Evolutionary conservation across 2,329 filamentous ascomycete genomes (phyloP), one percentile per base, ranked within the genome.

Genomic region (Diaporthe humulicola): DNA sequence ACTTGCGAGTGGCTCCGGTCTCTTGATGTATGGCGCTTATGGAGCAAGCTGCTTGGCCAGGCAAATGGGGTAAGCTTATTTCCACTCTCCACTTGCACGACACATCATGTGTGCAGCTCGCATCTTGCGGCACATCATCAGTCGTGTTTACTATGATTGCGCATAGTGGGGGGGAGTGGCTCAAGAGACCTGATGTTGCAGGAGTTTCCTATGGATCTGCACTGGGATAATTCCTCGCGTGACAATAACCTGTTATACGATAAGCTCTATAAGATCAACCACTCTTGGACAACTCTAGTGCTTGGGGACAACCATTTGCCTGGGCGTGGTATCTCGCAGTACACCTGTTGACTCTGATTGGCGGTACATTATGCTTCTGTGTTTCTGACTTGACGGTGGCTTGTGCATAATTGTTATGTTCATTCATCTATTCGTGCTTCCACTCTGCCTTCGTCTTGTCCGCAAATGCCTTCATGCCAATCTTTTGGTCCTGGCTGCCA

Each of bases 401-500:
- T 25, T n/a, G 22, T 40, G 17, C 6, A 28, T 36, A 17, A 25
- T 12, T 30, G 45, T 70, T 33, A 57, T 28, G 10, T 14, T 28
- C 5, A n/a, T 70, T 33, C 30, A 10, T 70, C 78, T 90, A 97
- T 82, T 95, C 91, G 83, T 98, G 89, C 76, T 90, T 92, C 96
- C 97, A 99, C 83, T 97, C 92, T 0, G 97, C 87, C 90, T 97
- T 97, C 87, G 94, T 91, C 92, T 98, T 98, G 85, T 96, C 94
- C 2, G 94, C 94, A 88, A 99, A 99, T 17, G 97, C 97, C 83
- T 93, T 93, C 97, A 98, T 92, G 84, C 95, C 96, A 83, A 98
- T 94, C 89, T 98, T 99, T 86, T 99, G 97, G 85, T 99, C 97
- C 86, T 95, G 91, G 83, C 94, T 98, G 30, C 96, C 97, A 86